A percentile compares a stretch with the other conserved stretches of the same genome.
Conservation (phyloP, 2,329 filamentous ascomycete genomes). For the Pleochaeta shiraiana region DNA sequence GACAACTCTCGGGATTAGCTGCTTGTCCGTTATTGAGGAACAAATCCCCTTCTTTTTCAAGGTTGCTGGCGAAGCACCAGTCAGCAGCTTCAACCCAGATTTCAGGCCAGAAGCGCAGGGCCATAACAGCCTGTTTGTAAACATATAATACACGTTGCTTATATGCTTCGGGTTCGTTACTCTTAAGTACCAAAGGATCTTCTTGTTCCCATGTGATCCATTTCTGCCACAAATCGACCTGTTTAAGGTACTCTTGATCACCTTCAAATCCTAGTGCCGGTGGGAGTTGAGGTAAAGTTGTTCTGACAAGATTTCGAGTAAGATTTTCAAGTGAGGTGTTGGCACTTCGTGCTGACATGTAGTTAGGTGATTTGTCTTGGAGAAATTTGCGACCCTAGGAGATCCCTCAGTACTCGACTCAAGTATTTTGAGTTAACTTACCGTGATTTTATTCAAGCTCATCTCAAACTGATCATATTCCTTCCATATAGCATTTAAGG, state of each 20-base stretch:
- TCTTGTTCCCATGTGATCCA: constrained; percentile 96
- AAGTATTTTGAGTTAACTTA: constrained; percentile 22
- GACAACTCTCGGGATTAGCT: constrained; percentile 82
- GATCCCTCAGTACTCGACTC: constrained; percentile 3
- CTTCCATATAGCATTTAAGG: constrained; percentile 75
- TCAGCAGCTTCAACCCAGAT: constrained; percentile 91
- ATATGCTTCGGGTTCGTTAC: constrained; percentile 56
- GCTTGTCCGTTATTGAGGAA: constrained; percentile 65
- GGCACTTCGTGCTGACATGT: constrained; percentile 89
- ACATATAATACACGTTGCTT: constrained; percentile 67
- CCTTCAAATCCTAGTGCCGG: constrained; percentile 74
- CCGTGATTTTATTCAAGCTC: constrained; percentile 76
- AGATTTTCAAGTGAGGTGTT: constrained; percentile 83
- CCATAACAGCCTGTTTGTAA: constrained; percentile 88
- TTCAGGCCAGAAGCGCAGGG: constrained; percentile 82
- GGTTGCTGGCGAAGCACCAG: constrained; percentile 66
- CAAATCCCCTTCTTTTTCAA: constrained; percentile 38
- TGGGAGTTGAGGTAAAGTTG: constrained; percentile 58
- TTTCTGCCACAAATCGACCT: constrained; percentile 74
- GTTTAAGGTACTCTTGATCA: constrained; percentile 59
- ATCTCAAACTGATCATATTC: constrained; percentile 97
- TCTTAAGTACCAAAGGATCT: constrained; percentile 68
- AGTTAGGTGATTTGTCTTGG: constrained; percentile 76
- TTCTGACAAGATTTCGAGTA: constrained; percentile 51
- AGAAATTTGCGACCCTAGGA: constrained; percentile 77